phyloP scores from a whole-genome alignment of 768 basidiomycete species.

The Boletus coccyginus region DNA sequence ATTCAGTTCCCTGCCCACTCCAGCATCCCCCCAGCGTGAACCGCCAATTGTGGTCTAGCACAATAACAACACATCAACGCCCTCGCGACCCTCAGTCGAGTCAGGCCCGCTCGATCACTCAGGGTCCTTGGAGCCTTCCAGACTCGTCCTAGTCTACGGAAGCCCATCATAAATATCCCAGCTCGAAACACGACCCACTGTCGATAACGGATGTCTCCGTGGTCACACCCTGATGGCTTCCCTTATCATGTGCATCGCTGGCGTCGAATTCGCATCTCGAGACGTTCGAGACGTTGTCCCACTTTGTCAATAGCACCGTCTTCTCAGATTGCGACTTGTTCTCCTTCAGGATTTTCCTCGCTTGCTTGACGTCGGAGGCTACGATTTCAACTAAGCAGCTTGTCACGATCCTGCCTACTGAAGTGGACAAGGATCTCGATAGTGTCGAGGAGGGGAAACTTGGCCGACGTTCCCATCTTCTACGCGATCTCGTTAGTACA shows the following conservation, averaged over 20 bases:
- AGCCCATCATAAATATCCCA: neutral
- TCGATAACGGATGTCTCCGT: conserved; percentile 11
- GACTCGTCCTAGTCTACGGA: no score
- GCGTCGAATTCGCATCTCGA: neutral
- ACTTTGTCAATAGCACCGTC: neutral
- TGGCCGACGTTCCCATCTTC: neutral
- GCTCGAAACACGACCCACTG: conserved; percentile 9
- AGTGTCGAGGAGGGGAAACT: neutral
- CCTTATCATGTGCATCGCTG: neutral
- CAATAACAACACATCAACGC: conserved; percentile 9
- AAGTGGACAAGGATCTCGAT: neutral
- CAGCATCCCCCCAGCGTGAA: no score
- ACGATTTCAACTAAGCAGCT: neutral
- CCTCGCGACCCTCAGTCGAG: conserved; percentile 9
- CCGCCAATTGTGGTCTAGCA: conserved; percentile 12
- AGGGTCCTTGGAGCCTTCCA: no score
- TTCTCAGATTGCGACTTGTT: conserved; percentile 6
- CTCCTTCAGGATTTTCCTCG: neutral
- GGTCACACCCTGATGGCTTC: conserved; percentile 4
- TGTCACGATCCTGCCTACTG: neutral
- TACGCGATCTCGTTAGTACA: neutral
- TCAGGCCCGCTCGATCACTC: neutral
- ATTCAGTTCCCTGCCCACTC: neutral
- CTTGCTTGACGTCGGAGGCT: neutral
- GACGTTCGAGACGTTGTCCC: neutral